Percentiles rank a stretch among this genome's conserved stretches.
Conservation (phyloP, 1,284 basidiomycete genomes). For the Sanguinoderma infundibulare region DNA sequence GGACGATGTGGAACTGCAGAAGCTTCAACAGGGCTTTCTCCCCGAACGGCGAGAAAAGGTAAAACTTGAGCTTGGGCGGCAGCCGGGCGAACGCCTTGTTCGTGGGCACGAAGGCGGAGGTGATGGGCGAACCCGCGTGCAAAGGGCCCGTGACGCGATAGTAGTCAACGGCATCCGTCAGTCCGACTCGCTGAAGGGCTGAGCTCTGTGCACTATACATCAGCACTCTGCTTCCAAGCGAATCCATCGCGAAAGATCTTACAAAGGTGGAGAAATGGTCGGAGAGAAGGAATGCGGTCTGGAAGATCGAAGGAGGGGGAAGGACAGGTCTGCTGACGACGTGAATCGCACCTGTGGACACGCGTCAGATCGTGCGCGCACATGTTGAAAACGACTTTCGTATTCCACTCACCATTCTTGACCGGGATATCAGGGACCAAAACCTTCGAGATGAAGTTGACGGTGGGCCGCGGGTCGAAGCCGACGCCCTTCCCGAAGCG, state of each 20-base stretch:
- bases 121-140: slow-evolving; percentile 51
- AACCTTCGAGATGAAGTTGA: slow-evolving; percentile 65
- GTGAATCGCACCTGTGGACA: slow-evolving; percentile 55
- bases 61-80: slow-evolving; percentile 58
- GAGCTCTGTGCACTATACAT: slow-evolving; percentile 49
- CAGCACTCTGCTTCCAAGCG: not conserved
- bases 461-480: slow-evolving; percentile 37
- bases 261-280: slow-evolving; percentile 59
- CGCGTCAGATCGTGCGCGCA: not conserved
- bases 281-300: slow-evolving; percentile 60
- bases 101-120: slow-evolving; percentile 69
- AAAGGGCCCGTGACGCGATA: slow-evolving; percentile 43
- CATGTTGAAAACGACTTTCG: not conserved
- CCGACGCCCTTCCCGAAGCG: slow-evolving; percentile 42
- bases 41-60: slow-evolving; percentile 75
- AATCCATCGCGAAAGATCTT: slow-evolving; percentile 23
- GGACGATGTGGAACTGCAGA: slow-evolving; percentile 70
- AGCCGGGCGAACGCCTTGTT: slow-evolving; percentile 66
- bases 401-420: slow-evolving; percentile 52
- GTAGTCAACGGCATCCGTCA: slow-evolving; percentile 52
- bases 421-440: slow-evolving; percentile 47
- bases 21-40: slow-evolving; percentile 60
- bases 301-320: slow-evolving; percentile 66
- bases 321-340: slow-evolving; percentile 63
- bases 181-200: slow-evolving; percentile 58